Percentiles rank a stretch among this genome's conserved stretches.
Evolutionary conservation across 78 protist species (phyloP).

Genomic region (Parvularia atlantis): DNA sequence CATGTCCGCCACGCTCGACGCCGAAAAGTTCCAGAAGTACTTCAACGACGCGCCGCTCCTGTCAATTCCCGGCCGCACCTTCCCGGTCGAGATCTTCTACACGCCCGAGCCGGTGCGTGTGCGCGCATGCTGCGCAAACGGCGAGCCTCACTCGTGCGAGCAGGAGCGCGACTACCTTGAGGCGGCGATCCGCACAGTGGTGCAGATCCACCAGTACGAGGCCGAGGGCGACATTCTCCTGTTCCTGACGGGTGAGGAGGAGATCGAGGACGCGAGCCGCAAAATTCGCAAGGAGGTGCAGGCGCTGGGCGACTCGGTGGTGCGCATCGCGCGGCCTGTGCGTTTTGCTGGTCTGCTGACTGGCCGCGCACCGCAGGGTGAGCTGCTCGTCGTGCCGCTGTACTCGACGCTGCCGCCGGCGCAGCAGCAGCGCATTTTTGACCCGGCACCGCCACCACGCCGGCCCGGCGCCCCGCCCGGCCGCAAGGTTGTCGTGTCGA

Average conservation of each 20-base stretch:
- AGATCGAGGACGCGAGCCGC: constrained; percentile 71
- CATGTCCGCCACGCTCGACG: constrained; percentile 98
- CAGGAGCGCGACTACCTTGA: constrained; percentile 84
- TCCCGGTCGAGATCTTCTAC: constrained; percentile 92
- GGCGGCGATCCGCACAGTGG: constrained; percentile 83
- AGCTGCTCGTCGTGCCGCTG: constrained; percentile 62
- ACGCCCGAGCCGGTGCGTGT: constrained; percentile 69
- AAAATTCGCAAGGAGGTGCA: neutral
- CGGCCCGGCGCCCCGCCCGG: constrained; percentile 39
- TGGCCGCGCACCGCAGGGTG: constrained; percentile 5
- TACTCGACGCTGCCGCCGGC: constrained; percentile 91
- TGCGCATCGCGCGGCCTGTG: neutral
- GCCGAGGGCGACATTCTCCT: constrained; percentile 90
- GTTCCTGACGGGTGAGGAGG: constrained; percentile 93
- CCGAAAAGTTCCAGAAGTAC: constrained; percentile 89
- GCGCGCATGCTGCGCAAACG: too few relatives aligned
- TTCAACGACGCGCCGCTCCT: constrained; percentile 78
- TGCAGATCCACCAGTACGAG: constrained; percentile 84
- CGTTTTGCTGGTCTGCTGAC: neutral
- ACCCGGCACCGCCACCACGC: constrained; percentile 33
- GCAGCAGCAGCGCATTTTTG: constrained; percentile 83
- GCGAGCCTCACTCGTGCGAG: too few relatives aligned
- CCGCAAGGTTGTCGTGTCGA: constrained; percentile 88
- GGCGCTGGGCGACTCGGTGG: neutral
- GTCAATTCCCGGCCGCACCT: constrained; percentile 74